Evolutionary conservation across 495 filamentous ascomycete genomes (phyloP).

Genomic region (Aspergillus campestris): DNA sequence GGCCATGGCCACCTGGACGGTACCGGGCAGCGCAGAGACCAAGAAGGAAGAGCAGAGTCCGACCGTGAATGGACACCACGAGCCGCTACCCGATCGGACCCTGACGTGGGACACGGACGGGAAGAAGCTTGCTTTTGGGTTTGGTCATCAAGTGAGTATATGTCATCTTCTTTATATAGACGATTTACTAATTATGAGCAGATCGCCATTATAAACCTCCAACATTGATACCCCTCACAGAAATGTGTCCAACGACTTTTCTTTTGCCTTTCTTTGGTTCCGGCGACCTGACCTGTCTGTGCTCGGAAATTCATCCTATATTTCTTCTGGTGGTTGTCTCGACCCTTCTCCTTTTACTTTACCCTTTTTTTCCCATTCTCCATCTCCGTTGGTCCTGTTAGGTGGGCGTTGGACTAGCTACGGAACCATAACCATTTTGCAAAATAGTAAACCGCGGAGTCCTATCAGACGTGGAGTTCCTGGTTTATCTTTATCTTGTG

Average conservation of each 20-base stretch:
- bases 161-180: not conserved
- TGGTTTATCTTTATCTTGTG: too few relatives aligned
- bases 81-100: conserved; percentile 36
- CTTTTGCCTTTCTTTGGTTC: not conserved
- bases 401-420: too few relatives aligned
- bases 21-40: conserved; percentile 17
- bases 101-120: conserved; percentile 72
- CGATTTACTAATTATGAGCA: conserved; percentile 12
- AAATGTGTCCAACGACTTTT: not conserved
- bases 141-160: conserved; percentile 56
- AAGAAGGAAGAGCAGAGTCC: conserved; percentile 23
- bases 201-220: conserved; percentile 39
- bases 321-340: too few relatives aligned
- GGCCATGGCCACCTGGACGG: conserved; percentile 57
- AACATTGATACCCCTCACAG: conserved; percentile 22
- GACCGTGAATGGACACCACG: conserved; percentile 32
- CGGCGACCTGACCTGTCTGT: too few relatives aligned
- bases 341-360: too few relatives aligned
- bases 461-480: too few relatives aligned
- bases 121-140: conserved; percentile 63
- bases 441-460: too few relatives aligned
- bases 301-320: too few relatives aligned
- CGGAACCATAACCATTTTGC: too few relatives aligned
- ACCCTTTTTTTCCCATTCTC: too few relatives aligned
- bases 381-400: too few relatives aligned